Evolutionary conservation across 2,329 filamentous ascomycete species (phyloP), one percentile per base, ranked within the genome.

Genomic region (Fusarium piperis): DNA sequence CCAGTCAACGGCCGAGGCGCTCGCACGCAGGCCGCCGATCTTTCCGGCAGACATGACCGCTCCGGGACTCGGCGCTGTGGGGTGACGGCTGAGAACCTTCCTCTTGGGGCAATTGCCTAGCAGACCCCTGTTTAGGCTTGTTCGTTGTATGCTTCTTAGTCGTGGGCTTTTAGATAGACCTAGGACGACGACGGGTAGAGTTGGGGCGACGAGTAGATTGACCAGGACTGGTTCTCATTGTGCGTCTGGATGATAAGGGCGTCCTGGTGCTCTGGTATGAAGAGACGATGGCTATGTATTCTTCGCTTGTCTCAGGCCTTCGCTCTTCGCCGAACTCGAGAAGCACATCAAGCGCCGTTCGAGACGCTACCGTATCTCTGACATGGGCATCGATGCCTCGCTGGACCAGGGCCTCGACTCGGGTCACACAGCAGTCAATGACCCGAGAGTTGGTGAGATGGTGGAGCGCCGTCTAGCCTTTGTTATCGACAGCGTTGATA

Each of bases 1-100:
- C 70, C 70, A 72, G 70, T 72, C 33, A 72, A 38, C 60, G 63
- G 38, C 30, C 66, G 57, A 44, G 57, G 58, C 18, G 48, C 46
- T 44, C 35, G 63, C 70, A 72, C 70, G 70, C 70, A 57, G 60
- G 60, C 35, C 23, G 55, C 36, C 28, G 69, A 72, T 72, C 65
- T 41, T 35, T 4, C 69, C 41, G 30, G 35, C 18, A 59, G 36
- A 58, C 26, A 48, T 65, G 41, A 48, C 52, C 32, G 51, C 41
- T 18, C 44, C 44, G 44, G 44, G 44, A 51, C 38, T 8, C 23
- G 67, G 55, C 20, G 59, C 13, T 70, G 70, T 59, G 70, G 70
- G 70, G 51, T 56, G 59, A 18, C 8, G 15, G 32, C 2, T 36
- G 11, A 30, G 32, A 71, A 73, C 67, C 70, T 73, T 64, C 70